Evolutionary conservation across 2,329 filamentous ascomycete genomes (phyloP).

Genomic region (Pseudogymnoascus sp.): DNA sequence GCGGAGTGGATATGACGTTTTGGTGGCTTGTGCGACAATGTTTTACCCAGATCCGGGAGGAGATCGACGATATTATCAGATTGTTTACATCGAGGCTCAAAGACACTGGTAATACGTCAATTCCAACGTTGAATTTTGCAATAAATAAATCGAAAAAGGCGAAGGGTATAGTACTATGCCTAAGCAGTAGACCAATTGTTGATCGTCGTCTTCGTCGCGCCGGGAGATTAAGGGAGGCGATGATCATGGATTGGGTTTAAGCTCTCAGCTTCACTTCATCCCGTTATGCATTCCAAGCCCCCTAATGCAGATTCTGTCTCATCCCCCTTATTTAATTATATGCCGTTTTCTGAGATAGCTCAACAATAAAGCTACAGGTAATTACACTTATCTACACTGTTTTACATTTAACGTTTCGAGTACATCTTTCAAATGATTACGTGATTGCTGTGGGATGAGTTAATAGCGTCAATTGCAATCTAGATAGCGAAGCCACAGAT

Average conservation of each 20-base stretch:
- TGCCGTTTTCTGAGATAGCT: not conserved
- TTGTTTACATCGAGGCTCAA: not conserved
- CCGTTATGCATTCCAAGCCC: not conserved
- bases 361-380: not conserved
- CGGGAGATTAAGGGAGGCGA: constrained; percentile 9
- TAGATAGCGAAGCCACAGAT: not conserved
- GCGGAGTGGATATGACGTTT: constrained; percentile 3
- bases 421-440: not conserved
- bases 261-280: constrained; percentile 2
- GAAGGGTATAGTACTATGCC: not conserved
- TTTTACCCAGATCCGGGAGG: not conserved
- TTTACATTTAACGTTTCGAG: not conserved
- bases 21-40: constrained; percentile 1
- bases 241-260: constrained; percentile 8
- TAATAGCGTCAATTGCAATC: not conserved
- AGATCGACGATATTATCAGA: constrained; percentile 3
- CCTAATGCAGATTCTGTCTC: not conserved
- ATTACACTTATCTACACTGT: not conserved
- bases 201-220: not conserved
- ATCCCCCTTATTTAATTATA: not conserved
- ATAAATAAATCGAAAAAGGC: not conserved
- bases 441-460: not conserved
- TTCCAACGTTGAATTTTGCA: not conserved
- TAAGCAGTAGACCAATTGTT: constrained; percentile 2
- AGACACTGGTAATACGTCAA: not conserved